Evolutionary conservation across 345 rosid genomes (phyloP).

Genomic region (Citrus sinensis): DVS_A1.0 CM039161.1:3804501-3805000

Average conservation of each 20-base stretch:
- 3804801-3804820: neutral
- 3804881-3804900: slow-evolving; percentile 39
- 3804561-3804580: neutral
- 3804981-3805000: slow-evolving; percentile 1
- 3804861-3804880: slow-evolving; percentile 45
- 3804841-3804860: slow-evolving; percentile 41
- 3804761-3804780: slow-evolving; percentile 16
- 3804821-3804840: slow-evolving; percentile 26
- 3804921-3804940: slow-evolving; percentile 17
- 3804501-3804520: neutral
- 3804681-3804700: slow-evolving; percentile 20
- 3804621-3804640: neutral
- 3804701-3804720: slow-evolving; percentile 27
- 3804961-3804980: neutral
- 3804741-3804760: slow-evolving; percentile 18
- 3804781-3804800: slow-evolving; percentile 25
- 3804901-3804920: slow-evolving; percentile 36
- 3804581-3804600: neutral
- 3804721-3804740: slow-evolving; percentile 23
- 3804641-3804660: neutral
- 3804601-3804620: neutral
- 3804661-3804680: slow-evolving; percentile 2
- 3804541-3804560: neutral
- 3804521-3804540: neutral
- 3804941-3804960: slow-evolving; percentile 7